These are phyloP conservation scores for Cercospora sp. DNA, from an alignment of 2,329 filamentous ascomycete genomes.

Conservation along the genomic window DNA sequence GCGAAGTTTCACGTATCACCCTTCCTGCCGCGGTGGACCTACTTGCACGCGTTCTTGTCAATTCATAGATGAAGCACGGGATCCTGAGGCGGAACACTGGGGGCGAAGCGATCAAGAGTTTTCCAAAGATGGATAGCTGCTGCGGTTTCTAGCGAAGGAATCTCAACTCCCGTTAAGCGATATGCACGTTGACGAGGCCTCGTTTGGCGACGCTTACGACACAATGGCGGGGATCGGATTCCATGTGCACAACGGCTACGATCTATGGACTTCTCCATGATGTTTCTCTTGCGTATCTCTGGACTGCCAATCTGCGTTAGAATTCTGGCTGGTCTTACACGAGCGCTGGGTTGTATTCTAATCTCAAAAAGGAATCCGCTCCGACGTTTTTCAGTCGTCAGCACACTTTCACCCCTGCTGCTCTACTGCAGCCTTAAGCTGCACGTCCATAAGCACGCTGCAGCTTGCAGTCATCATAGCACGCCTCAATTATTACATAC, in stretches of 20 bases:
- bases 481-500: neutral
- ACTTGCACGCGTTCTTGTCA: neutral
- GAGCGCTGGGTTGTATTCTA: neutral
- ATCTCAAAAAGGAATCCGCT: neutral
- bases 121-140: neutral
- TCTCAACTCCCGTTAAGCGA: constrained; percentile 1
- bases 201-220: neutral
- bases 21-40: neutral
- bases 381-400: neutral
- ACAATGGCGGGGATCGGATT: neutral
- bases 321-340: neutral
- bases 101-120: neutral
- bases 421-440: neutral
- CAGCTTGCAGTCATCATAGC: neutral
- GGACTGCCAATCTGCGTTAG: neutral
- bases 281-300: neutral
- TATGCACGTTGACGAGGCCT: neutral
- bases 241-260: neutral
- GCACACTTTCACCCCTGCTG: neutral
- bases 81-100: neutral
- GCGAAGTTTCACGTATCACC: neutral
- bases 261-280: neutral
- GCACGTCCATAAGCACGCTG: neutral
- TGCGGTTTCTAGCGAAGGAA: neutral
- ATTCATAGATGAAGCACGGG: neutral